Conservation (phyloP, 2,329 filamentous ascomycete genomes). For the Cryphonectria nitschkei region DNA sequence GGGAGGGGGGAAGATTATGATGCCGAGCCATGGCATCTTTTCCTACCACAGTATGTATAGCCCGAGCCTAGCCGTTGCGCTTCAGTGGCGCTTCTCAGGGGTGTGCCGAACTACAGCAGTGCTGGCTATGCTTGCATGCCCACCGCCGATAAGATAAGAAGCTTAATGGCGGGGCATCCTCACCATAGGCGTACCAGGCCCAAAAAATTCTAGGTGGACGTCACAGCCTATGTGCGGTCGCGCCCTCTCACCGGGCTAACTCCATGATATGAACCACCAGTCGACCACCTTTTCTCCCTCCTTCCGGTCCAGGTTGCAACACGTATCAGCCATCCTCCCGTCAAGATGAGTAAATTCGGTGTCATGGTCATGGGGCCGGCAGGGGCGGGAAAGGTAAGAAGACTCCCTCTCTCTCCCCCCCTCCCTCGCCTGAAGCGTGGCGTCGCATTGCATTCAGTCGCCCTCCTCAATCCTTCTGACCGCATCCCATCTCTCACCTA, state of each 20-base stretch:
- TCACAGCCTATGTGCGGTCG: not conserved
- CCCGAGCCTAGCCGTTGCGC: not conserved
- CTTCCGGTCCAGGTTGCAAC: not conserved
- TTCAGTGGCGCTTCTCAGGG: not conserved
- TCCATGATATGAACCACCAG: not conserved
- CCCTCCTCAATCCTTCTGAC: constrained; percentile 2
- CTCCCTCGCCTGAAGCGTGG: constrained; percentile 10
- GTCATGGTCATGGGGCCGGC: constrained; percentile 95
- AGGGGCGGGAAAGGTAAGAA: constrained; percentile 82
- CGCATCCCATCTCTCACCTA: constrained; percentile 4
- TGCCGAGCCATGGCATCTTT: not conserved
- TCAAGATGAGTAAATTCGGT: constrained; percentile 87
- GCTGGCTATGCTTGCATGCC: not conserved
- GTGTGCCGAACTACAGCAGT: not conserved
- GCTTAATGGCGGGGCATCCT: constrained; percentile 13
- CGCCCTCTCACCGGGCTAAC: not conserved
- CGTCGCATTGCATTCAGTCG: not conserved
- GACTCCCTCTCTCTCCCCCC: constrained; percentile 32
- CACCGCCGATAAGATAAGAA: constrained; percentile 13
- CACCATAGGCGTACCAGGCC: not conserved
- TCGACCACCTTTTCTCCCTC: not conserved
- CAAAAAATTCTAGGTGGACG: constrained; percentile 4
- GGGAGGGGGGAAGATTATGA: not conserved
- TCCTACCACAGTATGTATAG: not conserved
- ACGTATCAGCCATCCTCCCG: not conserved